Evolutionary conservation across 2,329 filamentous ascomycete genomes (phyloP).

Genomic region (Zalaria obscura): DNA sequence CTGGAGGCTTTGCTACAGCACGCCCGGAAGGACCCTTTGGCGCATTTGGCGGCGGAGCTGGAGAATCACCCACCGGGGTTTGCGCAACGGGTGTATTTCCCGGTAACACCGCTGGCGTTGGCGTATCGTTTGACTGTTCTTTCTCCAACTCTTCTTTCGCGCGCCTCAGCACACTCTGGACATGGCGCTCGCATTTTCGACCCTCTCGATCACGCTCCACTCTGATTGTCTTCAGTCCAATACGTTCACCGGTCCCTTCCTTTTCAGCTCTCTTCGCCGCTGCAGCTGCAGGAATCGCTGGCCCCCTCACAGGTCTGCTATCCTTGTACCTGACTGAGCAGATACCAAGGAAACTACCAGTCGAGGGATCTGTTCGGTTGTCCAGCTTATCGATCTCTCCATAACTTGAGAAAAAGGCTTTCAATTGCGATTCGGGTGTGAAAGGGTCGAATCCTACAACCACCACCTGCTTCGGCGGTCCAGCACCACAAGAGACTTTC

Average conservation of each 20-base stretch:
- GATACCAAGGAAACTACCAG: slow-evolving; percentile 85
- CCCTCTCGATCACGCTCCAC: slow-evolving; percentile 88
- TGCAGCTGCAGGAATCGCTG: slow-evolving; percentile 53
- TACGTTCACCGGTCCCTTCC: slow-evolving; percentile 62
- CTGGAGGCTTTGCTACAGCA: slow-evolving; percentile 19
- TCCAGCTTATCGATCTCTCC: slow-evolving; percentile 82
- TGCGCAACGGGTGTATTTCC: slow-evolving; percentile 14
- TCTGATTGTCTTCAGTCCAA: slow-evolving; percentile 62
- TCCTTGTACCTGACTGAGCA: slow-evolving; percentile 86
- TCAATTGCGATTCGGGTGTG: slow-evolving; percentile 63
- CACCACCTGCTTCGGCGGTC: slow-evolving; percentile 78
- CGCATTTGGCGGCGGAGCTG: slow-evolving; percentile 64
- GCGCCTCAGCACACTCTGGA: slow-evolving; percentile 59
- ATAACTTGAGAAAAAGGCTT: slow-evolving; percentile 62
- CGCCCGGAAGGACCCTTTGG: slow-evolving; percentile 68
- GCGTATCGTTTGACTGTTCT: slow-evolving; percentile 17
- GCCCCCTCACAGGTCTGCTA: slow-evolving; percentile 37
- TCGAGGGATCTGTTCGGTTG: slow-evolving; percentile 90
- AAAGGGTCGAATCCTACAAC: slow-evolving; percentile 95
- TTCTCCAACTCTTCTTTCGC: slow-evolving; percentile 47
- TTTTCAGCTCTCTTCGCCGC: slow-evolving; percentile 71
- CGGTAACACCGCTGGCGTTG: slow-evolving; percentile 15
- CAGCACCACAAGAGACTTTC: slow-evolving; percentile 72
- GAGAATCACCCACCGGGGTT: slow-evolving; percentile 26
- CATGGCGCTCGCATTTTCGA: slow-evolving; percentile 61